A percentile compares a stretch with the other conserved stretches of the same genome.
These are phyloP conservation scores for Aspergillus coremiiformis DNA, from an alignment of 495 filamentous ascomycete species.

Conservation along the genomic window DNA sequence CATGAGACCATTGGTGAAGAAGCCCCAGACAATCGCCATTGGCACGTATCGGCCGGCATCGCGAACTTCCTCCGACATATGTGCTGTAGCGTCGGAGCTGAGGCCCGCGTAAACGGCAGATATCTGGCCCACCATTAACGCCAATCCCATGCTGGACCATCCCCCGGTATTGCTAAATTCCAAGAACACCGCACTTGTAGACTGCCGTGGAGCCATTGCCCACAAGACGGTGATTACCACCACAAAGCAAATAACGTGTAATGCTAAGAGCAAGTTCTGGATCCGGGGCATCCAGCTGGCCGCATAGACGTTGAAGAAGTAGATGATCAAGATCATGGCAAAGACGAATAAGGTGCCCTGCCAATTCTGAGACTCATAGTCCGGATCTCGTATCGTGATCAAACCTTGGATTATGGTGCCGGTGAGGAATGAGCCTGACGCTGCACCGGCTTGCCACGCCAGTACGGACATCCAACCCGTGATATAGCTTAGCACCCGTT, in stretches of 20 bases:
- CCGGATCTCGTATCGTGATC: slow-evolving; percentile 26
- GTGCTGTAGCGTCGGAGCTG: slow-evolving; percentile 29
- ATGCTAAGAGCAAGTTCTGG: slow-evolving; percentile 39
- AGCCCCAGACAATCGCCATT: slow-evolving; percentile 23
- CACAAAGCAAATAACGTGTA: slow-evolving; percentile 42
- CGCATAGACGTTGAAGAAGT: slow-evolving; percentile 34
- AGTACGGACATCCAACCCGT: slow-evolving; percentile 38
- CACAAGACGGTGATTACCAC: slow-evolving; percentile 36
- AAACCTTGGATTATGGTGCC: slow-evolving; percentile 40
- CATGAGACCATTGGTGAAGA: slow-evolving; percentile 30
- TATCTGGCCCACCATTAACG: slow-evolving; percentile 22
- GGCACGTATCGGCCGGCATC: slow-evolving; percentile 28
- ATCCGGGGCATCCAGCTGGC: slow-evolving; percentile 37
- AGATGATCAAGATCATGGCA: slow-evolving; percentile 25
- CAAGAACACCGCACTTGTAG: slow-evolving; percentile 32
- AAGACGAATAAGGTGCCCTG: slow-evolving; percentile 42
- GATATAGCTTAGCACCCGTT: slow-evolving; percentile 36
- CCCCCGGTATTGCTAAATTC: slow-evolving; percentile 32
- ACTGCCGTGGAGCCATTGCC: slow-evolving; percentile 23
- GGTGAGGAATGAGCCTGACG: slow-evolving; percentile 24
- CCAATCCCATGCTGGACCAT: slow-evolving; percentile 34
- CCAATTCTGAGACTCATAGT: slow-evolving; percentile 27
- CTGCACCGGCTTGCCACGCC: slow-evolving; percentile 33
- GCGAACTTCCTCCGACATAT: slow-evolving; percentile 38
- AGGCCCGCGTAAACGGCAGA: slow-evolving; percentile 24